Base-by-base conservation (phyloP, 371 early-diverging fungal species). In the Capillidium rhysosporum region DNA sequence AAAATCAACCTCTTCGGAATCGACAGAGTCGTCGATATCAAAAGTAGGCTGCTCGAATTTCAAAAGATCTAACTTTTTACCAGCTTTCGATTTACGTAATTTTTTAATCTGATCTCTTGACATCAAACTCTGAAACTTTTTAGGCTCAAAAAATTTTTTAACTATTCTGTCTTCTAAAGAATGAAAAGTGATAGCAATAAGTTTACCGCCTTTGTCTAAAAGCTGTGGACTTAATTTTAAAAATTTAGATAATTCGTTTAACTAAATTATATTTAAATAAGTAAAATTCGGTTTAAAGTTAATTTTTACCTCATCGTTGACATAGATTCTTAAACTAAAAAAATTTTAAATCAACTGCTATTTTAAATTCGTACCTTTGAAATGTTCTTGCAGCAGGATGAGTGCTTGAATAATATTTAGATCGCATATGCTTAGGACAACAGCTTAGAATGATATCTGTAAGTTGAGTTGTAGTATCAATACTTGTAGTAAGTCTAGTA, bases 161-260 rank as follows among this genome's bases (percentile, higher is more conserved):
- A 72, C 80, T 14, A 82, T 66, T 38, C 76, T 46, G 57, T 86
- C 86, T 57, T 86, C 84, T 8, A 84, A 63, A 0, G 81, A 79
- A 56, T 86, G 86, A 49, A 82, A 84, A 0, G 82, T 77, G 4
- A 84, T 76, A 9, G 67, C 72, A 0, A 69, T 77, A 20, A 79
- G 60, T 8, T 68, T 61, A 1, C 79, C 82, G 16, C 62, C 60
- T 0, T 80, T 75, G 4, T 58, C 54, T 1, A 84, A 63, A 1
- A 80, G 60, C 23, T 61, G 56, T 55, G 73, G 74, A 18, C 79
- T 76, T 1, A 72, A 60, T 0, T 59, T 49, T 9, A 83, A 61
- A 0, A 72, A 78, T 0, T 53, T 59, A 20, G 64, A 59, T 16
- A 82, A 61, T 56, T 83, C 72, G 18, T 60, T 65, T 30, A 82